A percentile compares a stretch with the other conserved stretches of the same genome.
Evolutionary conservation across 768 basidiomycete species (phyloP).

Genomic region (Kwoniella mangroviensis): DNA sequence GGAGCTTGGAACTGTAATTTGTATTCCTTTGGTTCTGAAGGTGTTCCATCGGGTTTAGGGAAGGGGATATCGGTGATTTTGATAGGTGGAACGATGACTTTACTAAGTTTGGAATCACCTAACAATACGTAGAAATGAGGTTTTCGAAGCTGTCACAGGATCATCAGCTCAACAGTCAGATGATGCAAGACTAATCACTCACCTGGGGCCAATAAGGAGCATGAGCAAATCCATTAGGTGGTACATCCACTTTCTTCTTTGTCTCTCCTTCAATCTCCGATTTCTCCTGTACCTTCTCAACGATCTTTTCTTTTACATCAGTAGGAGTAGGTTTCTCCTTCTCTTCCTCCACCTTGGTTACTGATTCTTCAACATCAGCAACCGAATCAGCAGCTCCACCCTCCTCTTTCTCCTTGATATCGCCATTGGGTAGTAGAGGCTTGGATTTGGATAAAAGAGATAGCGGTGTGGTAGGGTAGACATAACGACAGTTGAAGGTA

Average conservation of each 20-base stretch:
- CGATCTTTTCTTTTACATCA: slow-evolving; percentile 44
- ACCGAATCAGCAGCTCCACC: slow-evolving; percentile 27
- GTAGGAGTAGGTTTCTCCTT: slow-evolving; percentile 60
- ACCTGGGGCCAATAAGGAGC: slow-evolving; percentile 92
- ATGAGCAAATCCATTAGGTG: slow-evolving; percentile 71
- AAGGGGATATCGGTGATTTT: slow-evolving; percentile 78
- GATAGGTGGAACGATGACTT: slow-evolving; percentile 83
- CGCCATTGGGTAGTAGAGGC: slow-evolving; percentile 13
- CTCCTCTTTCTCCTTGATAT: slow-evolving; percentile 49
- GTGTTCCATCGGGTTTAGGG: slow-evolving; percentile 27
- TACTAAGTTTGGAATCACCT: slow-evolving; percentile 81
- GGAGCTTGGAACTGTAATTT: slow-evolving; percentile 96
- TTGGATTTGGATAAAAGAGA: slow-evolving; percentile 15
- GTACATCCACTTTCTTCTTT: slow-evolving; percentile 65
- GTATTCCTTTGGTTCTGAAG: slow-evolving; percentile 61
- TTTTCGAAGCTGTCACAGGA: slow-evolving; percentile 70
- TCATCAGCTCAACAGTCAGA: slow-evolving; percentile 66
- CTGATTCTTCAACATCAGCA: slow-evolving; percentile 57
- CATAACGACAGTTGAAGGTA: slow-evolving; percentile 77
- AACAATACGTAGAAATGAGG: slow-evolving; percentile 91
- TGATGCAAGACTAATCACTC: slow-evolving; percentile 54
- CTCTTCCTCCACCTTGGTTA: slow-evolving; percentile 48
- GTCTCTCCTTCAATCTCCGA: slow-evolving; percentile 56
- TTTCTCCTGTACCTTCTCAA: slow-evolving; percentile 24
- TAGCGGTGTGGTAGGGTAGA: slow-evolving; percentile 61